Evolutionary conservation across 2,329 filamentous ascomycete genomes (phyloP).

Genomic region (Clarireedia homoeocarpa): DNA sequence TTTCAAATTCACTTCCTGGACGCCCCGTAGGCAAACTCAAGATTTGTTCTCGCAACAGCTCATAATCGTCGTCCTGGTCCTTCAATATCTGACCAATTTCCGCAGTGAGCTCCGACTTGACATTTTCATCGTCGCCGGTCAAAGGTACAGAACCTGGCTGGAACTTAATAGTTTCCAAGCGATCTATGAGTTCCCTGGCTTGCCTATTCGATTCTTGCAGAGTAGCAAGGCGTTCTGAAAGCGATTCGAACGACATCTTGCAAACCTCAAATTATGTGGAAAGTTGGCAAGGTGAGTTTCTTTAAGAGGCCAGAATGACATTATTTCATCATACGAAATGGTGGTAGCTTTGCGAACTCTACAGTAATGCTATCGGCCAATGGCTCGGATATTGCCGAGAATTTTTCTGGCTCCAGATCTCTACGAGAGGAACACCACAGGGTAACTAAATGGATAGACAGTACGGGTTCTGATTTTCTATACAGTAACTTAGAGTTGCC

Average conservation of each 20-base stretch:
- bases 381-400: not conserved
- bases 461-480: no score
- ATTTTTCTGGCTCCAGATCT: constrained; percentile 1
- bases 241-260: constrained; percentile 49
- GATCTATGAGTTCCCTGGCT: constrained; percentile 50
- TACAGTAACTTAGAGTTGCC: not conserved
- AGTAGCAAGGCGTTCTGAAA: constrained; percentile 53
- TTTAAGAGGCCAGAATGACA: not conserved
- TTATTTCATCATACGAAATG: no score
- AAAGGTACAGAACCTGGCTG: constrained; percentile 50
- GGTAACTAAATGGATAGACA: no score
- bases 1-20: constrained; percentile 46
- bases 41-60: constrained; percentile 70
- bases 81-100: constrained; percentile 76
- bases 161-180: constrained; percentile 50
- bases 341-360: not conserved
- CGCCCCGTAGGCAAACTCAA: constrained; percentile 45
- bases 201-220: constrained; percentile 55
- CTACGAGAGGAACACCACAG: no score
- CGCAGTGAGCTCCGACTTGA: constrained; percentile 62
- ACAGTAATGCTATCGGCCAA: not conserved
- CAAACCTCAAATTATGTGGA: not conserved
- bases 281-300: not conserved
- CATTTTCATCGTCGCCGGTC: constrained; percentile 36
- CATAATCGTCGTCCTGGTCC: constrained; percentile 75